Evolutionary conservation across 2,329 filamentous ascomycete species (phyloP), one percentile per base, ranked within the genome.

Genomic region (Rutstroemia sp.): DNA sequence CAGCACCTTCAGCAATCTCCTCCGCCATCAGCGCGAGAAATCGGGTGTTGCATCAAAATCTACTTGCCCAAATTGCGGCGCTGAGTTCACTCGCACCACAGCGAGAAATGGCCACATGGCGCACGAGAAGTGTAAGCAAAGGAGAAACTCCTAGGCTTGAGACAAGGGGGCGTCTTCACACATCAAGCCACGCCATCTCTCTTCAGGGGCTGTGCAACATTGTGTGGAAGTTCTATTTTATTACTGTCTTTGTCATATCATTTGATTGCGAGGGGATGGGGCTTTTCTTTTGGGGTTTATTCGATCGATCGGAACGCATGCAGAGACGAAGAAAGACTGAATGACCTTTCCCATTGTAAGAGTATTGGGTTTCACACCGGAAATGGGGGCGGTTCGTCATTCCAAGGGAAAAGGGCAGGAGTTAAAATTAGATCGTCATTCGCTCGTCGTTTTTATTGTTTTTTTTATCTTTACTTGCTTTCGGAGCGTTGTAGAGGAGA

Each of bases 1-100:
- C 69, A 95, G 90, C 18, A 96, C 92, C 3, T 96, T 96, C 70
- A 96, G 91, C 80, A 96, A 96, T 70, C 80, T 96, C 3, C 77
- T 96, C 39, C 81, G 92, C 61, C 92, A 97, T 71, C 92, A 96
- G 72, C 83, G 92, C 45, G 92, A 97, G 72, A 96, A 96, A 71
- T 95, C 90, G 0, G 92, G 92, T 25, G 91, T 92, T 52, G 90
- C 92, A 10, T 79, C 88, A 30, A 96, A 96, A 74, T 90, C 90
- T 3, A 85, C 86, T 50, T 97, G 92, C 69, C 91, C 90, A 18
- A 88, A 91, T 69, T 97, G 92, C 68, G 90, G 91, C 39, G 91
- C 91, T 10, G 91, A 95, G 67, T 97, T 97, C 67, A 96, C 92
- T 12, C 80, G 92, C 64, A 96, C 92, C 5, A 85, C 81, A 21